Evolutionary conservation across 768 basidiomycete genomes (phyloP), one percentile per base, ranked within the genome.

Genomic region (Mycena latifolia): DNA sequence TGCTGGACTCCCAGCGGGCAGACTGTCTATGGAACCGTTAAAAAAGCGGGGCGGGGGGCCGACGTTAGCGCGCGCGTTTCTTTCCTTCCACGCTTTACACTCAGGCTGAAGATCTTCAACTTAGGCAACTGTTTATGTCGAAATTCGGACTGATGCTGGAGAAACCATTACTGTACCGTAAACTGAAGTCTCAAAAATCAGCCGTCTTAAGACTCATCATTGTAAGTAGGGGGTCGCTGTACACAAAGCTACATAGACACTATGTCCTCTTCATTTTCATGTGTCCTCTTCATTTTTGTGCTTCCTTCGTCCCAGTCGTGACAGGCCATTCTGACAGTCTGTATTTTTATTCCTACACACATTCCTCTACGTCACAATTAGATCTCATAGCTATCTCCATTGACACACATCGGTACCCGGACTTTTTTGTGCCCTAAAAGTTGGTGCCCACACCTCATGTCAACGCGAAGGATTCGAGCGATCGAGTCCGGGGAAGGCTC

Each of bases 121-220:
- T n/a, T n/a, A 92, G 91, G 89, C 88, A n/a, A 89, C 88, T 3
- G 84, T 88, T 61, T 76, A 90, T 18, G 78, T 91, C 25, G 77
- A 78, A 4, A 83, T 92, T 59, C 77, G 77, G 47, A 87, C 17
- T 11, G 27, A 22, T 55, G 79, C 77, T 12, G 82, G 83, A n/a
- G 74, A 77, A 59, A 80, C 73, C 5, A 78, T 87, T 37, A 85
- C 78, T 56, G 76, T 92, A 37, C 90, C 90, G 90, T 92, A 79
- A 73, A 89, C 78, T 28, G 22, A 57, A 50, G 52, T 48, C 45
- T 52, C 53, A 47, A 33, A 55, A 37, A n/a, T 22, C 39, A 50
- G 29, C 4, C 25, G 43, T 52, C n/a, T 37, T 60, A n/a, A 56
- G 29, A 56, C 52, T 31, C 8, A 8, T 57, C 29, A 61, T 31